Percentiles rank a stretch among this genome's conserved stretches.
phyloP scores from a whole-genome alignment of 2,329 filamentous ascomycete genomes.

The Sclerotinia sclerotiorum region DNA sequence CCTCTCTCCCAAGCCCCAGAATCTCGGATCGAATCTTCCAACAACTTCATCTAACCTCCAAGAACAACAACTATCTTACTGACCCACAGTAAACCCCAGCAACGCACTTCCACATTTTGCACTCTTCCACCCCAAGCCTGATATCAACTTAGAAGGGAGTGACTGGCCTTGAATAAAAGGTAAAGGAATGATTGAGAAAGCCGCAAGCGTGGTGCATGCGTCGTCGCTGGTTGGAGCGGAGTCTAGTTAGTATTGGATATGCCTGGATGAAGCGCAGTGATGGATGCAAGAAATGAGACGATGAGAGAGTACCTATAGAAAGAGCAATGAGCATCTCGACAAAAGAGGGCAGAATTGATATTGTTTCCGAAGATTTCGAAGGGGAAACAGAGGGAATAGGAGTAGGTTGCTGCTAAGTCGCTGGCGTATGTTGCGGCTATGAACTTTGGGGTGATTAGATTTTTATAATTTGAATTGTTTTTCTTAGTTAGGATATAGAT shows the following conservation, averaged over 20 bases:
- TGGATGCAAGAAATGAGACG: accelerated
- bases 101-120: not conserved
- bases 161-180: not conserved
- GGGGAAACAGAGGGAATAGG: not conserved
- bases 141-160: not conserved
- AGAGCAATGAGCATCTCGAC: not conserved
- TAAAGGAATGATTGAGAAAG: not conserved
- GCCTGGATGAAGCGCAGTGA: too few relatives aligned
- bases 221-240: not conserved
- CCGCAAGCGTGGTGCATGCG: not conserved
- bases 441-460: not conserved
- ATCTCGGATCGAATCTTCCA: not conserved
- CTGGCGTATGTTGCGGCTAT: not conserved
- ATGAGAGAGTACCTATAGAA: not conserved
- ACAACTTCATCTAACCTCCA: too few relatives aligned
- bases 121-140: not conserved
- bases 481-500: not conserved
- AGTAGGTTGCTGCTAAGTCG: not conserved
- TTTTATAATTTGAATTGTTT: not conserved
- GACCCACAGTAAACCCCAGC: not conserved
- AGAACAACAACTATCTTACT: not conserved
- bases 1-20: accelerated
- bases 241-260: not conserved
- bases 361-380: not conserved
- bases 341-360: not conserved